phyloP scores from a whole-genome alignment of 2,329 filamentous ascomycete genomes.

The Cladophialophora carrionii region DNA sequence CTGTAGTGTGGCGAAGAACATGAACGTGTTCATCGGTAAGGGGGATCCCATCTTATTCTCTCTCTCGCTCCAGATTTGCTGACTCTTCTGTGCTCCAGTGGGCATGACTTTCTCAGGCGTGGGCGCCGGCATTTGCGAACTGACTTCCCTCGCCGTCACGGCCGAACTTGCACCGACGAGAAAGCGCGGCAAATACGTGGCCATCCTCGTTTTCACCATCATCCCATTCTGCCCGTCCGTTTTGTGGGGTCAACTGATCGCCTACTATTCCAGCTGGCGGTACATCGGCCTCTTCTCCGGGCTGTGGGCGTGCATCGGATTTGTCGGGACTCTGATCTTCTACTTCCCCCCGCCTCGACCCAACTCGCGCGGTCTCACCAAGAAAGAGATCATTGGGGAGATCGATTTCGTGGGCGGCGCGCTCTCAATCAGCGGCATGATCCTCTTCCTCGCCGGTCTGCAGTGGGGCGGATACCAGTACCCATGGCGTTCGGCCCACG shows the following conservation, averaged over 20 bases:
- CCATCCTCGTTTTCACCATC: slow-evolving; percentile 63
- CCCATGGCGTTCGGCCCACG: slow-evolving; percentile 50
- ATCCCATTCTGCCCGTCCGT: slow-evolving; percentile 66
- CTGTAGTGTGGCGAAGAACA: slow-evolving; percentile 59
- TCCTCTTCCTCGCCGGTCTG: slow-evolving; percentile 54
- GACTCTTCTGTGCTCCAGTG: slow-evolving; percentile 42
- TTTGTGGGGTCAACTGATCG: slow-evolving; percentile 63
- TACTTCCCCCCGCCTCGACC: slow-evolving; percentile 52
- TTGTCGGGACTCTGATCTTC: slow-evolving; percentile 49
- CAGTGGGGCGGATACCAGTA: slow-evolving; percentile 56
- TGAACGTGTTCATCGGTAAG: slow-evolving; percentile 65
- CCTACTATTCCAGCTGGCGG: slow-evolving; percentile 51
- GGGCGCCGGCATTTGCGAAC: slow-evolving; percentile 69
- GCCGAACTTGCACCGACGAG: slow-evolving; percentile 68
- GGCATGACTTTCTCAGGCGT: slow-evolving; percentile 64
- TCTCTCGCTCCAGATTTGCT: neutral
- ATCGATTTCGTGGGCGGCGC: slow-evolving; percentile 57
- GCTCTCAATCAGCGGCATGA: slow-evolving; percentile 53
- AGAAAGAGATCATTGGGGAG: slow-evolving; percentile 48
- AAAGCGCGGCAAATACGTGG: slow-evolving; percentile 67
- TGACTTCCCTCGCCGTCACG: slow-evolving; percentile 69
- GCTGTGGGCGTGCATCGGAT: slow-evolving; percentile 49
- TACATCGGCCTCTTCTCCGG: slow-evolving; percentile 50
- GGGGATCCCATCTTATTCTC: slow-evolving; percentile 16
- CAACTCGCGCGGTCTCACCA: slow-evolving; percentile 41